These are phyloP conservation scores for Leccinum arenicola DNA, from an alignment of 768 basidiomycete genomes.

Conservation along the genomic window DNA sequence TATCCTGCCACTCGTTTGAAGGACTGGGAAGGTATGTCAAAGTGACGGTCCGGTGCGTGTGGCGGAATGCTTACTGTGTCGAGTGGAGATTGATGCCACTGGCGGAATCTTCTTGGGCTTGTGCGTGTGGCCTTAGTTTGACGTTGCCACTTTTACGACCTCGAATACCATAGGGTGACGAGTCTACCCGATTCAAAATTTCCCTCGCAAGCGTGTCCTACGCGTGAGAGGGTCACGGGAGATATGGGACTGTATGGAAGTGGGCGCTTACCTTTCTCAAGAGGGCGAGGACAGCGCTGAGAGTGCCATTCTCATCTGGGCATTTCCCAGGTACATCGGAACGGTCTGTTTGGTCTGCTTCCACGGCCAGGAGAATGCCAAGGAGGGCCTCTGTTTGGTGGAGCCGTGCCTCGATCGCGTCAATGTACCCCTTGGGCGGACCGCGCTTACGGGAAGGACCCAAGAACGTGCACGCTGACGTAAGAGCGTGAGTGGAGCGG, in stretches of 20 bases:
- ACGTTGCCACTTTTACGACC: conserved; percentile 53
- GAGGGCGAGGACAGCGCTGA: conserved; percentile 43
- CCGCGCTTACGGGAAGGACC: conserved; percentile 82
- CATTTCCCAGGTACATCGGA: conserved; percentile 31
- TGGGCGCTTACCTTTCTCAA: conserved; percentile 45
- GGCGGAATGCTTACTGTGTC: conserved; percentile 52
- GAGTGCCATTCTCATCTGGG: conserved; percentile 12
- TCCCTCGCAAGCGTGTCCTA: conserved; percentile 79
- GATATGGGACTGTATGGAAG: background rate
- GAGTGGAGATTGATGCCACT: conserved; percentile 44
- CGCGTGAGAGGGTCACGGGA: conserved; percentile 11
- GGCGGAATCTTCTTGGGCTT: conserved; percentile 17
- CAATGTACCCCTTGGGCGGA: conserved; percentile 92
- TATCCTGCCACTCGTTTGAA: conserved; percentile 83
- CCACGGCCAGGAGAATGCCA: conserved; percentile 67
- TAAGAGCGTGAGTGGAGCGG: conserved; percentile 4
- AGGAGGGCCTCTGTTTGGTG: conserved; percentile 90
- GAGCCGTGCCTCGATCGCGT: conserved; percentile 86
- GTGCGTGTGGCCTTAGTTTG: conserved; percentile 24
- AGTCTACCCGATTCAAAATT: conserved; percentile 79
- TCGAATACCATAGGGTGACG: conserved; percentile 73
- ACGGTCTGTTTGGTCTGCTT: conserved; percentile 24
- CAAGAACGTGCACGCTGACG: conserved; percentile 70
- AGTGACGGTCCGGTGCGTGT: background rate
- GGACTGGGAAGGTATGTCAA: conserved; percentile 45